Conservation (phyloP, 495 filamentous ascomycete species). For the Hypoxylon cercidicola region DNA sequence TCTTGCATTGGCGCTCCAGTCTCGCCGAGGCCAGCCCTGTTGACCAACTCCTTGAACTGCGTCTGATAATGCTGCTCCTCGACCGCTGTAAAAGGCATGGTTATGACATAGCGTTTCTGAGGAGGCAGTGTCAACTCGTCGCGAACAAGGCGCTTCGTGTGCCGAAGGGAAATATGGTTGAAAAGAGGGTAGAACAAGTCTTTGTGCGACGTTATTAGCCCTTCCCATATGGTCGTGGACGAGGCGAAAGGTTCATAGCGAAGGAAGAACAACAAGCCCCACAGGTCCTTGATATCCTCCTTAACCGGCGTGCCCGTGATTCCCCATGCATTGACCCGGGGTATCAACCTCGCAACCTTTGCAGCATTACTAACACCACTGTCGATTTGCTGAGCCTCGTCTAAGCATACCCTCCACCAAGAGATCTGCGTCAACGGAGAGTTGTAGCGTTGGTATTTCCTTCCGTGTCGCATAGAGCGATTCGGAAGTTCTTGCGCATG, state of each 20-base stretch:
- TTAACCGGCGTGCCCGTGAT: conserved; percentile 92
- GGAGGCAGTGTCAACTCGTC: conserved; percentile 76
- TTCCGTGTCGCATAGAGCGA: conserved; percentile 71
- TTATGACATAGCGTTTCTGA: conserved; percentile 87
- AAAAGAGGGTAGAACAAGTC: conserved; percentile 73
- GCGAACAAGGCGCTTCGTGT: conserved; percentile 83
- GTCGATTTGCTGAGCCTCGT: conserved; percentile 97
- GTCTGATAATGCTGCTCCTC: conserved; percentile 88
- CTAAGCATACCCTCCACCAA: conserved; percentile 94
- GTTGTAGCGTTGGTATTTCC: conserved; percentile 71
- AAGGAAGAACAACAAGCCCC: conserved; percentile 82
- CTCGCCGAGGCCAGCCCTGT: conserved; percentile 69
- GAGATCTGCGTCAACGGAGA: conserved; percentile 81
- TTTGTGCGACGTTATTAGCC: conserved; percentile 67
- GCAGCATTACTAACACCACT: conserved; percentile 86
- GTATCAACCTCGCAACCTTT: conserved; percentile 79
- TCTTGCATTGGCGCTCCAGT: conserved; percentile 68
- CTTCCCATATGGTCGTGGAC: conserved; percentile 70
- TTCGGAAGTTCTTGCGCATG: conserved; percentile 71
- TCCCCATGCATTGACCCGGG: conserved; percentile 87
- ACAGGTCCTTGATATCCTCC: conserved; percentile 77
- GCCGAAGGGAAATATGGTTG: conserved; percentile 75
- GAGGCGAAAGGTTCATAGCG: conserved; percentile 78
- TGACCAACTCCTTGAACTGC: conserved; percentile 77
- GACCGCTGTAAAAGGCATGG: conserved; percentile 84